Percentiles rank a stretch among this genome's conserved stretches.
Conservation (phyloP, 352 stramenopile species). For the Phytophthora meadii region DNA sequence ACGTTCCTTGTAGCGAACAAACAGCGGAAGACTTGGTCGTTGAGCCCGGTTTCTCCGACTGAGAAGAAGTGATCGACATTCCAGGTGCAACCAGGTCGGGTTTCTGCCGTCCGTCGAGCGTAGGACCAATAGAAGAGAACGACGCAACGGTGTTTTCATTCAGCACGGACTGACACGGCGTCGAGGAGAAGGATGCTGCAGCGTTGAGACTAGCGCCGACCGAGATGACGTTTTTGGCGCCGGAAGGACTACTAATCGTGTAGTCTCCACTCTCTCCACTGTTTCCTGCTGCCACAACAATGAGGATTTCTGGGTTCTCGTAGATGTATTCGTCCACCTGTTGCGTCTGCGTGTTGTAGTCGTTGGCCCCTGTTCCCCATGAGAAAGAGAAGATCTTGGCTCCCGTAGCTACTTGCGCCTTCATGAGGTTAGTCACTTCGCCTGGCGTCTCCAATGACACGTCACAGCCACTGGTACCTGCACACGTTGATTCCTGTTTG, state of each 20-base stretch:
- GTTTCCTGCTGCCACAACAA: constrained; percentile 87
- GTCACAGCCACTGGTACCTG: constrained; percentile 42
- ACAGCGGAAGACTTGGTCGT: constrained; percentile 48
- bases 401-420: constrained; percentile 57
- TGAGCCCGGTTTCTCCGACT: constrained; percentile 56
- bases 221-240: constrained; percentile 88
- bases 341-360: constrained; percentile 67
- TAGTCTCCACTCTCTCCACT: constrained; percentile 66
- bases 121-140: constrained; percentile 78
- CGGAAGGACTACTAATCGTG: constrained; percentile 71
- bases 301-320: constrained; percentile 78
- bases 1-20: constrained; percentile 75
- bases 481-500: constrained; percentile 51
- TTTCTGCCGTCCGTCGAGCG: constrained; percentile 75
- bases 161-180: constrained; percentile 52
- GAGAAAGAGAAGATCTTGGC: constrained; percentile 78
- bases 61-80: constrained; percentile 72
- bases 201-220: constrained; percentile 79
- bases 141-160: constrained; percentile 74
- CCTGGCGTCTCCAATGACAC: constrained; percentile 56
- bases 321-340: constrained; percentile 79
- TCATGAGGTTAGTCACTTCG: constrained; percentile 59
- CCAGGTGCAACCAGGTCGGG: constrained; percentile 81
- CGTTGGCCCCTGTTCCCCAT: constrained; percentile 66
- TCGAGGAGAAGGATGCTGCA: constrained; percentile 53